phyloP scores from a whole-genome alignment of 1,139 yeast genomes.

The Taiozyma sp. region DNA sequence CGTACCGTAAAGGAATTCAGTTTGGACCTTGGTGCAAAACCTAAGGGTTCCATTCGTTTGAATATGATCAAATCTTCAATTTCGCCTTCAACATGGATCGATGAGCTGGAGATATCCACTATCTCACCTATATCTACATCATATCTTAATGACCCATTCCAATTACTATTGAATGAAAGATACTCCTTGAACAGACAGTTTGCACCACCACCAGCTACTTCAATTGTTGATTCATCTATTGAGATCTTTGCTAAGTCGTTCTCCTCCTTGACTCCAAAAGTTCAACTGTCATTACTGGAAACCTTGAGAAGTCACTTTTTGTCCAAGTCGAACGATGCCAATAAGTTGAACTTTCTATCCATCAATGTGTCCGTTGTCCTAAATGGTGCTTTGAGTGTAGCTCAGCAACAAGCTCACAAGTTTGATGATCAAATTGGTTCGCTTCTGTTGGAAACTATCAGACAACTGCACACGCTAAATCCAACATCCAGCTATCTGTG shows the following conservation, averaged over 20 bases:
- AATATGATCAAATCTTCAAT: slow-evolving; percentile 26
- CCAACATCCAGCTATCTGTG: slow-evolving; percentile 28
- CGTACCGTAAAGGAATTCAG: slow-evolving; percentile 8
- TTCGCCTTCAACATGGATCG: slow-evolving; percentile 31
- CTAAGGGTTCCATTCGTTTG: slow-evolving; percentile 24
- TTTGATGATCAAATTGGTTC: slow-evolving; percentile 36
- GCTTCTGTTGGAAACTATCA: slow-evolving; percentile 55
- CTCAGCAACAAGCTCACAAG: slow-evolving; percentile 8
- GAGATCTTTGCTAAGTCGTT: slow-evolving; percentile 70
- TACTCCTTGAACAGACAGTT: slow-evolving; percentile 26
- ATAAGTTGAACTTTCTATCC: slow-evolving; percentile 47
- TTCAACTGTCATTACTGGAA: slow-evolving; percentile 83
- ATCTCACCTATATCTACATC: slow-evolving; percentile 34
- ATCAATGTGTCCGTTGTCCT: slow-evolving; percentile 63
- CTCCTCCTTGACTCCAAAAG: slow-evolving; percentile 70
- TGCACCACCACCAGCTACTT: slow-evolving; percentile 39
- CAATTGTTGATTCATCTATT: slow-evolving; percentile 72
- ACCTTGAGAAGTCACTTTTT: slow-evolving; percentile 58
- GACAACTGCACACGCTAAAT: slow-evolving; percentile 32
- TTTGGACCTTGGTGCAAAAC: slow-evolving; percentile 15
- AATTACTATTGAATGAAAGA: slow-evolving; percentile 24
- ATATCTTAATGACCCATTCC: slow-evolving; percentile 35
- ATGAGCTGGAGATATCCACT: slow-evolving; percentile 29
- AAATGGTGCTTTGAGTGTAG: slow-evolving; percentile 45
- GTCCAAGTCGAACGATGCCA: slow-evolving; percentile 28